Evolutionary conservation across 805 yeast species (phyloP).

Genomic region (Komagataella mondaviorum): DNA sequence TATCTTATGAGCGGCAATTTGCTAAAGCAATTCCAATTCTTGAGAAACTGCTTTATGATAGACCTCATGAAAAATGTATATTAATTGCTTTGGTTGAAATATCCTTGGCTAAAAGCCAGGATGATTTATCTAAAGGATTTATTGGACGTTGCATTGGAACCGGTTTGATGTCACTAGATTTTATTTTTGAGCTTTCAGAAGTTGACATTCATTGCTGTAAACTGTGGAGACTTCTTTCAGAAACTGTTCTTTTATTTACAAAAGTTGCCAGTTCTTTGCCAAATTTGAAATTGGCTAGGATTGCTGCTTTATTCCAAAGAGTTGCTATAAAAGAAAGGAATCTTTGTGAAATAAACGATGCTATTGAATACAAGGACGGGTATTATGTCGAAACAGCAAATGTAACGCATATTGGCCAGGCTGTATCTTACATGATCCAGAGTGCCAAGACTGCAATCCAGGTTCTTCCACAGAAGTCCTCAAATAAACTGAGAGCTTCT

Average conservation of each 20-base stretch:
- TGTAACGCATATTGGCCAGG: neutral
- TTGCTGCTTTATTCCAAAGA: neutral
- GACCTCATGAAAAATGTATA: slow-evolving; percentile 36
- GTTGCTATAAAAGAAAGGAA: neutral
- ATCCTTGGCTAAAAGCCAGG: slow-evolving; percentile 36
- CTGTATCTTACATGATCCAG: neutral
- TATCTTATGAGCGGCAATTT: slow-evolving; percentile 51
- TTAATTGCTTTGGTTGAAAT: slow-evolving; percentile 44
- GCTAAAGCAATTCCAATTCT: slow-evolving; percentile 42
- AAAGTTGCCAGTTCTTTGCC: neutral
- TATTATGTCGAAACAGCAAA: neutral
- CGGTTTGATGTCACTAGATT: neutral
- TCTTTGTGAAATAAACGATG: neutral
- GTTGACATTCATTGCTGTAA: neutral
- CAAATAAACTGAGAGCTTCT: slow-evolving; percentile 41
- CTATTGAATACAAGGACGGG: neutral
- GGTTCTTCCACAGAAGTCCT: slow-evolving; percentile 10
- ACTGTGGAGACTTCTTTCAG: neutral
- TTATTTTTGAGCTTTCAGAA: neutral
- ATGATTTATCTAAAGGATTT: slow-evolving; percentile 44
- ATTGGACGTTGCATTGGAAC: slow-evolving; percentile 29
- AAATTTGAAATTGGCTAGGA: neutral
- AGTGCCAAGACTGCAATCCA: neutral
- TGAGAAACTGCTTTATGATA: slow-evolving; percentile 22
- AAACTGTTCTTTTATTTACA: neutral